Conservation (phyloP, 2,329 filamentous ascomycete species). For the Didymella sp. region DNA sequence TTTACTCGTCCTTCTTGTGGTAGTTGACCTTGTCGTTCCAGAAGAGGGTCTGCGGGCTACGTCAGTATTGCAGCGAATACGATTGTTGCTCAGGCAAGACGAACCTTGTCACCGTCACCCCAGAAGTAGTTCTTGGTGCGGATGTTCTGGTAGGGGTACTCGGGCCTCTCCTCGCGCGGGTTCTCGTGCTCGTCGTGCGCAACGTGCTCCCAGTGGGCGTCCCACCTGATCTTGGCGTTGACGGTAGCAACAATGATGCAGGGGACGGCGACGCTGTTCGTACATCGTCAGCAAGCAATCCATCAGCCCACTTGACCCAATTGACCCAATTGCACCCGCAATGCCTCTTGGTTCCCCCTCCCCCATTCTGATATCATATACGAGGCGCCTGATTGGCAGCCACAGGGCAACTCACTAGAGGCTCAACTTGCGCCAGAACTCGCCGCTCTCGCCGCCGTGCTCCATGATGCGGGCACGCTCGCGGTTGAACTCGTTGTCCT, state of each 20-base stretch:
- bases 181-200: slow-evolving; percentile 67
- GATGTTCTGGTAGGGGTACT: slow-evolving; percentile 99
- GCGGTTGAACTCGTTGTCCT: slow-evolving; percentile 91
- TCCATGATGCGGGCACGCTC: slow-evolving; percentile 90
- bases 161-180: slow-evolving; percentile 85
- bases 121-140: slow-evolving; percentile 94
- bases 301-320: not conserved
- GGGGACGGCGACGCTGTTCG: slow-evolving; percentile 73
- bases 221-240: slow-evolving; percentile 93
- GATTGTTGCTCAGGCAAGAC: slow-evolving; percentile 21
- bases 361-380: slow-evolving; percentile 8
- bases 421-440: slow-evolving; percentile 94
- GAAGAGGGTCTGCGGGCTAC: slow-evolving; percentile 58
- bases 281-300: slow-evolving; percentile 23
- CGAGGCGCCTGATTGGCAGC: slow-evolving; percentile 15
- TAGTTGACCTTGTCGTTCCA: slow-evolving; percentile 97
- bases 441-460: slow-evolving; percentile 84
- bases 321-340: slow-evolving; percentile 7
- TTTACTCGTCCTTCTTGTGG: slow-evolving; percentile 82
- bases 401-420: slow-evolving; percentile 75
- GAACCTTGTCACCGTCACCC: slow-evolving; percentile 94
- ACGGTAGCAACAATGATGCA: slow-evolving; percentile 71
- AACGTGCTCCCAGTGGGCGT: slow-evolving; percentile 97
- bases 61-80: not conserved
- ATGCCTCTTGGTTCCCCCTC: slow-evolving; percentile 2